These are phyloP conservation scores for Geotrichum phurueaensis DNA, from an alignment of 1,139 yeast genomes.

Conservation along the genomic window DNA sequence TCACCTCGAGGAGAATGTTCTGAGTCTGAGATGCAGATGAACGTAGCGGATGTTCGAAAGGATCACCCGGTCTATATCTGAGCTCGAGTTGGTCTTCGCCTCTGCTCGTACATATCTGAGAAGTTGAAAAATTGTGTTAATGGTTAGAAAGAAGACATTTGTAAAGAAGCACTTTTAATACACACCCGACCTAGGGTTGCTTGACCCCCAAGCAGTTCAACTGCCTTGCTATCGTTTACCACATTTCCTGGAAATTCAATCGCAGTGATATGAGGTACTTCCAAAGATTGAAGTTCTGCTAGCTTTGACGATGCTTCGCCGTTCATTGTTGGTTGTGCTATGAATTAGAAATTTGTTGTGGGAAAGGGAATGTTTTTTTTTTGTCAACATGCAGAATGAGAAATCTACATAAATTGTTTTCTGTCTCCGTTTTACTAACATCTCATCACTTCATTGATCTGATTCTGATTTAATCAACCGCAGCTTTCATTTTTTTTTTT, in stretches of 20 bases:
- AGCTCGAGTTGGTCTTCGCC: slow-evolving; percentile 50
- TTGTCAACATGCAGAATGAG: background rate
- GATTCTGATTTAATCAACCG: background rate
- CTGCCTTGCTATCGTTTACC: slow-evolving; percentile 54
- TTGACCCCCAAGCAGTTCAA: slow-evolving; percentile 73
- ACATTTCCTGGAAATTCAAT: slow-evolving; percentile 78
- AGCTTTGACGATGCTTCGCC: slow-evolving; percentile 2
- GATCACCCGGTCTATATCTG: slow-evolving; percentile 55
- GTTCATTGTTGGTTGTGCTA: background rate
- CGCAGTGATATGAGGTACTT: slow-evolving; percentile 25
- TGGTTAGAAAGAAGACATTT: slow-evolving; percentile 20
- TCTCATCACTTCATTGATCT: background rate
- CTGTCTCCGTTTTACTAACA: background rate
- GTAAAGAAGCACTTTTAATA: background rate
- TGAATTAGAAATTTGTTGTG: background rate
- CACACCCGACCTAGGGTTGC: slow-evolving; percentile 36
- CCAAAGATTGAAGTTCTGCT: slow-evolving; percentile 25
- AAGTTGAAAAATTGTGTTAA: slow-evolving; percentile 21
- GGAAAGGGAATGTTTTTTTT: slow-evolving; percentile 4
- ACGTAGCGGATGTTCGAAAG: slow-evolving; percentile 76
- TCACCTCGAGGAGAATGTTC: slow-evolving; percentile 61
- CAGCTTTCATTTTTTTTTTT: background rate
- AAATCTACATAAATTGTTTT: background rate
- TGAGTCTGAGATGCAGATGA: slow-evolving; percentile 46
- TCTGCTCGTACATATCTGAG: slow-evolving; percentile 31